Conservation (phyloP, 225 moss, liverwort and hornwort genomes). For the Rhytidiadelphus loreus region DNA sequence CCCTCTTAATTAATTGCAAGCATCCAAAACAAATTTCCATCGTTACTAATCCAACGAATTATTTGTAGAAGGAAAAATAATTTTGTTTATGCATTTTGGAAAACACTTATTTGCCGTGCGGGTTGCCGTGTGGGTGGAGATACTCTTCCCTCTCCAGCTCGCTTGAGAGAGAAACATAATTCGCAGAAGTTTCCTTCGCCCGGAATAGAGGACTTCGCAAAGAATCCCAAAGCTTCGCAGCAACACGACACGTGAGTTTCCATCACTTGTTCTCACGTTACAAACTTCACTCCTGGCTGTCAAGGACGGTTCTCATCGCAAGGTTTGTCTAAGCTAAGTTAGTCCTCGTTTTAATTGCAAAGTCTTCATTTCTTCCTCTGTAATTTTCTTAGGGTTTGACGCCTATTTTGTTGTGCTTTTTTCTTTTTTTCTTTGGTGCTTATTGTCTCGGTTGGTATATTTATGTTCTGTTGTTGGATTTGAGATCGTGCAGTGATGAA, state of each 20-base stretch:
- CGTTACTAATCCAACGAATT: neutral
- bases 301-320: neutral
- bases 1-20: neutral
- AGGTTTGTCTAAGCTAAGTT: neutral
- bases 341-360: neutral
- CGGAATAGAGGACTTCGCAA: neutral
- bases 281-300: neutral
- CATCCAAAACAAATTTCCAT: neutral
- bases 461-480: neutral
- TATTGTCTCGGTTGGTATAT: neutral
- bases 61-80: neutral
- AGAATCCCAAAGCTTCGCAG: neutral
- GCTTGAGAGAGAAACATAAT: too few relatives aligned
- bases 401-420: neutral
- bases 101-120: neutral
- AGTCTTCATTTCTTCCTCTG: neutral
- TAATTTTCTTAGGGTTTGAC: too few relatives aligned
- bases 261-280: neutral
- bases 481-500: neutral
- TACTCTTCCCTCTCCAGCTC: too few relatives aligned
- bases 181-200: neutral
- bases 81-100: too few relatives aligned
- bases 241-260: neutral
- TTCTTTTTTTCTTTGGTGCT: neutral
- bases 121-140: neutral